Conservation (phyloP, 208 protist species). For the Leishmania tropica region DNA sequence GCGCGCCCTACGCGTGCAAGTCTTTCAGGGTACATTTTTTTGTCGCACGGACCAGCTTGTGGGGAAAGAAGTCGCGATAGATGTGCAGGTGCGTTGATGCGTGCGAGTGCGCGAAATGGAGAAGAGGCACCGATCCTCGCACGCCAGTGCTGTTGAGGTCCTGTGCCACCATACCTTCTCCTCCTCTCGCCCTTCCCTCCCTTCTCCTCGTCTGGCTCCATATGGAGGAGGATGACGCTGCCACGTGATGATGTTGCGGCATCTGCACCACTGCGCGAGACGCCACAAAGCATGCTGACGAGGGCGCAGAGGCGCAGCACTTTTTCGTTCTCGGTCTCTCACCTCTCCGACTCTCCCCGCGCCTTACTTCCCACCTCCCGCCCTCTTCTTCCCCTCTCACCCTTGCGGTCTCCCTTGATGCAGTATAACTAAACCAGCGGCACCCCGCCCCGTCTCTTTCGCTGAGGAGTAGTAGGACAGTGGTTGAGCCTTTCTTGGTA, state of each 20-base stretch:
- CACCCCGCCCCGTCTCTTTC: not conserved
- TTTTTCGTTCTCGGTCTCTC: not conserved
- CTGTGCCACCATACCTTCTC: not conserved
- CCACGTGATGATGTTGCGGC: not conserved
- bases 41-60: not conserved
- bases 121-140: not conserved
- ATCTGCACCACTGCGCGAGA: not conserved
- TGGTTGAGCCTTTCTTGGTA: not conserved
- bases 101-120: not conserved
- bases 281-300: not conserved
- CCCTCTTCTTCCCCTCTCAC: not conserved
- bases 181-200: not conserved
- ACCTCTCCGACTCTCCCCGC: not conserved
- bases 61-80: not conserved
- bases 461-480: slow-evolving; percentile 31
- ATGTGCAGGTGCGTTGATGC: not conserved
- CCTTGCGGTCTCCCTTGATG: not conserved
- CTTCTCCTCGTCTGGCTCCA: not conserved
- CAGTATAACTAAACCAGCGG: not conserved
- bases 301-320: not conserved
- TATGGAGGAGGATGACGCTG: too few species aligned
- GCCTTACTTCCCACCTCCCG: not conserved
- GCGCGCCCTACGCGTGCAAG: not conserved
- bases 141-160: not conserved
- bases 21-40: not conserved